These are phyloP conservation scores for Alternaria panax DNA, from an alignment of 2,329 filamentous ascomycete species.

Conservation along the genomic window DNA sequence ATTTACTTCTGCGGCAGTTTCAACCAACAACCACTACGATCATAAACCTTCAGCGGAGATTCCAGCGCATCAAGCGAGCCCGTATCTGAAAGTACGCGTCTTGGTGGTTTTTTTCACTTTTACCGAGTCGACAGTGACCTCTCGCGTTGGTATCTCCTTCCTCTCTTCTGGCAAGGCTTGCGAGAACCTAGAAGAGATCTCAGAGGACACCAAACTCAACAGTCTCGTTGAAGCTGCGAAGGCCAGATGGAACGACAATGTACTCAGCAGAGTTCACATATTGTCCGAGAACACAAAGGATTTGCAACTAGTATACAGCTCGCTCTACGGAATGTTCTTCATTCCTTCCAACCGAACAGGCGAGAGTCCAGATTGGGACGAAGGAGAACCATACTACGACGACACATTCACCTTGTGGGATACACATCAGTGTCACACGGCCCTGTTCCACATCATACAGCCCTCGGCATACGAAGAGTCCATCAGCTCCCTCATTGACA, in stretches of 20 bases:
- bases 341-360: slow-evolving; percentile 74
- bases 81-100: slow-evolving; percentile 34
- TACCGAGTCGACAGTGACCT: slow-evolving; percentile 55
- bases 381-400: slow-evolving; percentile 72
- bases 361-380: slow-evolving; percentile 72
- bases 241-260: slow-evolving; percentile 66
- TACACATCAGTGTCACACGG: slow-evolving; percentile 69
- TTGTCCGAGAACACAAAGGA: slow-evolving; percentile 64
- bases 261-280: slow-evolving; percentile 70
- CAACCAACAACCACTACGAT: slow-evolving; percentile 47
- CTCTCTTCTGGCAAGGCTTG: slow-evolving; percentile 70
- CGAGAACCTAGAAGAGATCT: slow-evolving; percentile 65
- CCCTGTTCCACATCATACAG: slow-evolving; percentile 71
- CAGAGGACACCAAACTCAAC: slow-evolving; percentile 53
- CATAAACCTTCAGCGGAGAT: slow-evolving; percentile 43
- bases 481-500: slow-evolving; percentile 71
- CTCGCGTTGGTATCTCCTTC: slow-evolving; percentile 72
- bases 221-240: slow-evolving; percentile 58
- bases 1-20: slow-evolving; percentile 71
- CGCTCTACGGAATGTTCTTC: slow-evolving; percentile 73
- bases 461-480: slow-evolving; percentile 69
- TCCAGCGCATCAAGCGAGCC: slow-evolving; percentile 19
- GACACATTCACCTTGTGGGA: slow-evolving; percentile 76
- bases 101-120: slow-evolving; percentile 66
- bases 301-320: slow-evolving; percentile 69